These are phyloP conservation scores for Agarophyton chilense DNA, from an alignment of 23 red algal species.

Conservation along the genomic window DNA sequence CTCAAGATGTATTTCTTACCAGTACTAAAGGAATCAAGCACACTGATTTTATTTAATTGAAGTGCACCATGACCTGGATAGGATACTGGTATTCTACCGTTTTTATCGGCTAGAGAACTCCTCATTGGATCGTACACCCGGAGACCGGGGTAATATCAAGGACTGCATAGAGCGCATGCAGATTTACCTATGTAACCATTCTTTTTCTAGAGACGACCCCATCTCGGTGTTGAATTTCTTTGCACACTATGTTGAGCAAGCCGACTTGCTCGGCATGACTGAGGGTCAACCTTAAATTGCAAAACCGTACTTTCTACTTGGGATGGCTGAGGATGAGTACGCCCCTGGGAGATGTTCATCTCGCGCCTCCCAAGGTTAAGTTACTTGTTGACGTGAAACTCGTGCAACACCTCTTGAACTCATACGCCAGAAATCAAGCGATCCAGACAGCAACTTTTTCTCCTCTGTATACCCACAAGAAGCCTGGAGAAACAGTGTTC, in stretches of 20 bases:
- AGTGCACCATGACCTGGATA: background rate
- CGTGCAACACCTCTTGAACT: constrained; percentile 16
- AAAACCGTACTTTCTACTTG: background rate
- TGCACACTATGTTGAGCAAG: background rate
- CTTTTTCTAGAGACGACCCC: constrained; percentile 7
- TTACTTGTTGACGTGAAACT: constrained; percentile 26
- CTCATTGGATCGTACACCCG: constrained; percentile 5
- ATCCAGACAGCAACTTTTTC: background rate
- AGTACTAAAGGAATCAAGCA: background rate
- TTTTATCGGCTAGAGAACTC: background rate
- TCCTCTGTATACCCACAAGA: background rate
- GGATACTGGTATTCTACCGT: constrained; percentile 4
- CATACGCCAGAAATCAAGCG: background rate
- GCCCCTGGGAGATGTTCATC: background rate
- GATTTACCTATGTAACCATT: background rate
- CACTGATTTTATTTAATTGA: background rate
- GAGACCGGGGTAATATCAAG: background rate
- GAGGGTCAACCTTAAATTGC: background rate
- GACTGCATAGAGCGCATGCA: background rate
- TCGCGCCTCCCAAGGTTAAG: background rate
- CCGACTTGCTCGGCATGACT: constrained; percentile 11
- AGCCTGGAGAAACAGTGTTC: background rate
- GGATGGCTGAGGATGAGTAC: constrained; percentile 13
- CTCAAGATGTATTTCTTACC: background rate
- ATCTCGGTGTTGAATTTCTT: background rate